Evolutionary conservation across 225 moss, liverwort and hornwort genomes (phyloP).

Genomic region (Pseudoscleropodium purum): DNA sequence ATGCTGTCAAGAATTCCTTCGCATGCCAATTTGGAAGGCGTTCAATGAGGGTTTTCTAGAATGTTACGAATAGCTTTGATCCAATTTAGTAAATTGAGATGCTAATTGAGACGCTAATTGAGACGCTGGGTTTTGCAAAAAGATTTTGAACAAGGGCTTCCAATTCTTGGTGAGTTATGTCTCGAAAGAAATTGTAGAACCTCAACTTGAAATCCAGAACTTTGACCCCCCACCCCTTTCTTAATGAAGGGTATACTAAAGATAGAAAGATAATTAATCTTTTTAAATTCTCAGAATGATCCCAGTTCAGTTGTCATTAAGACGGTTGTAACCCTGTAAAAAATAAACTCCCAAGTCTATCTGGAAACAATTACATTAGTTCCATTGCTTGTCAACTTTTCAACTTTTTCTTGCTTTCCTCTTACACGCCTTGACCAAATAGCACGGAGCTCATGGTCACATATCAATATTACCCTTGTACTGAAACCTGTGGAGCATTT

Average conservation of each 20-base stretch:
- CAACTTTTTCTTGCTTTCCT: background rate
- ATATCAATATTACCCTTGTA: background rate
- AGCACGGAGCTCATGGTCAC: background rate
- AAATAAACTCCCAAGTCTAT: background rate
- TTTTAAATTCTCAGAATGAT: background rate
- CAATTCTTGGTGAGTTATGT: background rate
- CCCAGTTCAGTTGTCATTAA: background rate
- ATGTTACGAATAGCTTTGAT: background rate
- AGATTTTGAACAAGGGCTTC: background rate
- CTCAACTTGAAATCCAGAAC: background rate
- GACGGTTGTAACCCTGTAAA: background rate
- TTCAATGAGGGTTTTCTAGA: background rate
- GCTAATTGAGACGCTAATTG: background rate
- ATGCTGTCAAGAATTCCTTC: background rate
- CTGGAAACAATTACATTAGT: background rate
- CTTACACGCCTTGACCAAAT: background rate
- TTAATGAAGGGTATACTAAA: background rate
- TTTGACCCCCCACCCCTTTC: too few relatives aligned
- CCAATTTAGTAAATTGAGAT: background rate
- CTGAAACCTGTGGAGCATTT: constrained; percentile 1
- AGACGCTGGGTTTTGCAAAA: background rate
- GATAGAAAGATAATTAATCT: background rate
- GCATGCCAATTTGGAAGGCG: background rate
- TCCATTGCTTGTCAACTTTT: background rate
- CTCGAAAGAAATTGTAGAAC: background rate